Evolutionary conservation across 2,329 filamentous ascomycete species (phyloP).

Genomic region (Lecanicillium sp.): DNA sequence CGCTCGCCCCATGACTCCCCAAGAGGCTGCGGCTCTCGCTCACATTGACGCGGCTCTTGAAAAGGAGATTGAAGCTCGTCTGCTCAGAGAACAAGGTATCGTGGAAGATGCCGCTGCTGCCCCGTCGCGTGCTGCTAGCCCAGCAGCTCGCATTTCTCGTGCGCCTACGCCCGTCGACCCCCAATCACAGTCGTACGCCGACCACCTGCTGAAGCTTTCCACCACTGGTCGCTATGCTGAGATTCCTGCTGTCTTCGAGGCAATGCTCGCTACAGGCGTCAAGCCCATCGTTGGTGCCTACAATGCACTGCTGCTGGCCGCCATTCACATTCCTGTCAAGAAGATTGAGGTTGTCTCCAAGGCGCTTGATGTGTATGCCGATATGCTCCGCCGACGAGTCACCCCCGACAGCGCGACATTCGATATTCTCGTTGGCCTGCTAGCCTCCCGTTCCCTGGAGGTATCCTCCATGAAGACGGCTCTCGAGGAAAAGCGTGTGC

Average conservation of each 20-base stretch:
- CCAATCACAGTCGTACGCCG: constrained; percentile 65
- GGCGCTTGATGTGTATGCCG: constrained; percentile 88
- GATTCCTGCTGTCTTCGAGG: constrained; percentile 85
- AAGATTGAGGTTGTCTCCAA: constrained; percentile 82
- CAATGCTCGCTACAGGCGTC: constrained; percentile 75
- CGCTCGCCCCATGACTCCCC: constrained; percentile 30
- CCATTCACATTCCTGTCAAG: constrained; percentile 71
- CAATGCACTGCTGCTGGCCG: constrained; percentile 80
- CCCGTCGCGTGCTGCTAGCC: constrained; percentile 29
- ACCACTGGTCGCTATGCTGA: constrained; percentile 69
- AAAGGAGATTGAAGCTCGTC: constrained; percentile 60
- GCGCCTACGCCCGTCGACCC: constrained; percentile 56
- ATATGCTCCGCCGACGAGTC: constrained; percentile 86
- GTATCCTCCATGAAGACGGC: constrained; percentile 63
- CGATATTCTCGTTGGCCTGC: constrained; percentile 73
- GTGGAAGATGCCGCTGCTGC: constrained; percentile 31
- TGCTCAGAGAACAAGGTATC: constrained; percentile 35
- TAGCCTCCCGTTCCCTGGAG: constrained; percentile 75
- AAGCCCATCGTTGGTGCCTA: constrained; percentile 81
- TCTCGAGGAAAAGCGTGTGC: constrained; percentile 73
- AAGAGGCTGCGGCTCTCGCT: constrained; percentile 57
- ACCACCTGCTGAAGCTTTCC: constrained; percentile 69
- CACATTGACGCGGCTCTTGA: constrained; percentile 81
- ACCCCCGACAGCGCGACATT: constrained; percentile 79
- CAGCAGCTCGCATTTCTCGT: constrained; percentile 39